These are phyloP conservation scores for Collybia sordida DNA, from an alignment of 768 basidiomycete species.

Conservation along the genomic window DNA sequence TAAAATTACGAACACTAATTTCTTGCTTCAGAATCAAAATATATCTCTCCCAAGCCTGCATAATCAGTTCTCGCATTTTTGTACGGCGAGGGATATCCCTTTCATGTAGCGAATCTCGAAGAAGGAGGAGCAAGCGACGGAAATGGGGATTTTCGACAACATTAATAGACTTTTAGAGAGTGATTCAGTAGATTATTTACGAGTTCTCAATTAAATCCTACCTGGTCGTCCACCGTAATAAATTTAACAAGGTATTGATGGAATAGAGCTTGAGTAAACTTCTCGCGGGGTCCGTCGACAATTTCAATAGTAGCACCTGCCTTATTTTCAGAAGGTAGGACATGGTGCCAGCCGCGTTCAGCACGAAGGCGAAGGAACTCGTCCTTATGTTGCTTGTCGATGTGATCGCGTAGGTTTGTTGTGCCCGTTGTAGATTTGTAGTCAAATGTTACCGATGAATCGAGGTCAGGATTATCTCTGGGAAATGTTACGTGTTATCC, in stretches of 20 bases:
- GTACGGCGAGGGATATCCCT: background rate
- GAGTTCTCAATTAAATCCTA: background rate
- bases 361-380: too few relatives aligned
- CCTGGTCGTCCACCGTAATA: background rate
- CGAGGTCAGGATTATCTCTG: background rate
- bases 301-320: background rate
- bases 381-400: background rate
- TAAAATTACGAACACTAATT: too few relatives aligned
- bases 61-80: background rate
- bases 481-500: background rate
- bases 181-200: too few relatives aligned
- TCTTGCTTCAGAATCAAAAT: background rate
- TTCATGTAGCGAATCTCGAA: background rate
- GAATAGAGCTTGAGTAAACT: too few relatives aligned
- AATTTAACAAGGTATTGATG: background rate
- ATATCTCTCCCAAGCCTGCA: background rate
- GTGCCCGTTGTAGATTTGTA: background rate
- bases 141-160: too few relatives aligned
- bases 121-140: background rate
- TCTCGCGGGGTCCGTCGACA: background rate
- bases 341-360: too few relatives aligned
- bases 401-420: background rate
- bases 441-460: background rate
- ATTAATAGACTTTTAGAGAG: too few relatives aligned
- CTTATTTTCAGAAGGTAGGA: too few relatives aligned